These are phyloP conservation scores for Blumeria hordei DNA, from an alignment of 2,329 filamentous ascomycete genomes.

Conservation along the genomic window DNA sequence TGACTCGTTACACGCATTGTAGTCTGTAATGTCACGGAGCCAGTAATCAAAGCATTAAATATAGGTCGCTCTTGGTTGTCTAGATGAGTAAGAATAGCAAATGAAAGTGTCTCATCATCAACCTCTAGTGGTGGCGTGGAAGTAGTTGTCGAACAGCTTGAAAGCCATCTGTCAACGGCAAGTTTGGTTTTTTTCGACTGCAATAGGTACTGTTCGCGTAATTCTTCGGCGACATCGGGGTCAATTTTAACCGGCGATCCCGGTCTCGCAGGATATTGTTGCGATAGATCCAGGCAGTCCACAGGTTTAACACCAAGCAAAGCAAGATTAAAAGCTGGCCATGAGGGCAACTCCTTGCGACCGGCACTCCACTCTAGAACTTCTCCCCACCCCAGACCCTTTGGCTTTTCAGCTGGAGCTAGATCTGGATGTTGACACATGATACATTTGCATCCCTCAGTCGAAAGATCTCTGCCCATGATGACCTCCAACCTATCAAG, in stretches of 20 bases:
- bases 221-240: constrained; percentile 83
- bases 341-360: constrained; percentile 58
- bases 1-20: constrained; percentile 44
- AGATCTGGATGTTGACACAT: constrained; percentile 44
- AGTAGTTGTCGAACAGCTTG: constrained; percentile 44
- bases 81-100: constrained; percentile 79
- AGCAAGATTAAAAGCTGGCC: constrained; percentile 67
- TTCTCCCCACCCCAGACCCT: constrained; percentile 80
- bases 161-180: constrained; percentile 81
- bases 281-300: constrained; percentile 26
- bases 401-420: constrained; percentile 21
- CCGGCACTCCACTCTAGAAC: constrained; percentile 84
- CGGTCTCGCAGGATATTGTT: constrained; percentile 34
- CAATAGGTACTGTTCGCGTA: constrained; percentile 71
- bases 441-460: constrained; percentile 62
- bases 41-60: constrained; percentile 57
- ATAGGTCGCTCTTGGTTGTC: constrained; percentile 49
- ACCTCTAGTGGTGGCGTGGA: constrained; percentile 65
- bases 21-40: constrained; percentile 27
- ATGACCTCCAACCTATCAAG: constrained; percentile 83
- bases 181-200: constrained; percentile 81
- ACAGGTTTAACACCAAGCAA: constrained; percentile 34
- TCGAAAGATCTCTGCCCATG: constrained; percentile 76
- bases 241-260: constrained; percentile 52
- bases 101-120: constrained; percentile 80